phyloP scores from a whole-genome alignment of 345 rosid species.

The Salix purpurea region DNA sequence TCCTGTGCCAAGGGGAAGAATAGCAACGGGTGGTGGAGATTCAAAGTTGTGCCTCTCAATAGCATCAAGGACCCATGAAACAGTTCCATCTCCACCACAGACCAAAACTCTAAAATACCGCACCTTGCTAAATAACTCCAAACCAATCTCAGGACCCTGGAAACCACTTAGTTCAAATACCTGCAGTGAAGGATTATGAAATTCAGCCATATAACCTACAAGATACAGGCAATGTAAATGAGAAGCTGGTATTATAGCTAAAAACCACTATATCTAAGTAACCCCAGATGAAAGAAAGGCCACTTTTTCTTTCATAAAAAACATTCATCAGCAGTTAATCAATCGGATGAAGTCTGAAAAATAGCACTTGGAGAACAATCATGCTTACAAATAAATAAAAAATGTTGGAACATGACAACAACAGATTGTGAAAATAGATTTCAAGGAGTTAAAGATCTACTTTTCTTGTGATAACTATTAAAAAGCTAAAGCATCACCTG shows the following conservation, averaged over 20 bases:
- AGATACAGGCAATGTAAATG: background rate
- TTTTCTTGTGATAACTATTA: background rate
- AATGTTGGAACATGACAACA: background rate
- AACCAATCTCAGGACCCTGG: slow-evolving; percentile 83
- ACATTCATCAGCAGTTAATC: background rate
- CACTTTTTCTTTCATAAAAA: background rate
- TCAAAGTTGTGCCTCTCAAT: slow-evolving; percentile 81
- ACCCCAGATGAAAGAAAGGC: background rate
- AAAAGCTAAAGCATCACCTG: slow-evolving; percentile 42
- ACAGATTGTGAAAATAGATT: background rate
- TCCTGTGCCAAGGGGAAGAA: slow-evolving; percentile 96
- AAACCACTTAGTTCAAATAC: slow-evolving; percentile 73
- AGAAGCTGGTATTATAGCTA: background rate
- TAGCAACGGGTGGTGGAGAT: slow-evolving; percentile 93
- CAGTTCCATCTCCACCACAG: slow-evolving; percentile 94
- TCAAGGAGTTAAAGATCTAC: background rate
- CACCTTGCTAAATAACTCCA: slow-evolving; percentile 73
- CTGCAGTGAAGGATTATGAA: slow-evolving; percentile 27
- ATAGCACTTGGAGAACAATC: background rate
- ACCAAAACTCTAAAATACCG: slow-evolving; percentile 88
- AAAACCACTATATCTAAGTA: background rate
- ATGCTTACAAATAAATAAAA: background rate
- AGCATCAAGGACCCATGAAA: slow-evolving; percentile 85
- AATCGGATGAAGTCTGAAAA: background rate
- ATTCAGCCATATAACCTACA: background rate